A percentile compares a stretch with the other conserved stretches of the same genome.
Evolutionary conservation across 305 asterid genomes (phyloP).

Genomic region (Rubia tinctorum): DNA sequence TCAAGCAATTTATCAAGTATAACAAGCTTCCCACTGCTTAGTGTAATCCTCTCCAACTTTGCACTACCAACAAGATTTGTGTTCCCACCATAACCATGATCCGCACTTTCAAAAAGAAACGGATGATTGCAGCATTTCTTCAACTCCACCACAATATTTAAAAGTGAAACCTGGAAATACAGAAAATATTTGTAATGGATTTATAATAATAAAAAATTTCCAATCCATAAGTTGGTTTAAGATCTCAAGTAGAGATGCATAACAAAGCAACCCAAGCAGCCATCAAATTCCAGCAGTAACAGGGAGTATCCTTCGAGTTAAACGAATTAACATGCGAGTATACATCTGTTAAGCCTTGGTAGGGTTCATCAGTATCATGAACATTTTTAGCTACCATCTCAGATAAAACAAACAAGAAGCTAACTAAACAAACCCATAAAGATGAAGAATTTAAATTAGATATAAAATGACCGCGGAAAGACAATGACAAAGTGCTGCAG

Average conservation of each 20-base stretch:
- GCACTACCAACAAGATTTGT: slow-evolving; percentile 74
- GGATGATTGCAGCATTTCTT: slow-evolving; percentile 99
- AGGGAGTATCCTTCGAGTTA: not conserved
- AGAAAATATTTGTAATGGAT: slow-evolving; percentile 12
- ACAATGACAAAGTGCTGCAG: not conserved
- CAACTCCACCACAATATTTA: slow-evolving; percentile 98
- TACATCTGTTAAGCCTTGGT: not conserved
- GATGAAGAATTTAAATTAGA: not conserved
- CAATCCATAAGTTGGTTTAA: not conserved
- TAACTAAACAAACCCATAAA: not conserved
- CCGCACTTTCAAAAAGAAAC: slow-evolving; percentile 98
- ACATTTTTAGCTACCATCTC: not conserved
- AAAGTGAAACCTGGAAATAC: slow-evolving; percentile 84
- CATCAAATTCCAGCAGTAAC: not conserved
- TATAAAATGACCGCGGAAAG: not conserved
- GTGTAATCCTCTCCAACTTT: slow-evolving; percentile 81
- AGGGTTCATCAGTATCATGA: not conserved
- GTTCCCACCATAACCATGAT: slow-evolving; percentile 99
- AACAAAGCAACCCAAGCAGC: not conserved
- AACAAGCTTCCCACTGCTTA: slow-evolving; percentile 98
- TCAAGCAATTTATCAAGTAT: slow-evolving; percentile 87
- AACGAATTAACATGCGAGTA: not conserved
- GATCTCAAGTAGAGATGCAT: not conserved
- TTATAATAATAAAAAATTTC: slow-evolving; percentile 4
- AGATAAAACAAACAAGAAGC: slow-evolving; percentile 4